A percentile compares a stretch with the other conserved stretches of the same genome.
Evolutionary conservation across 148 eudicot genomes (phyloP).

Genomic region (Oxyria digyna): DNA sequence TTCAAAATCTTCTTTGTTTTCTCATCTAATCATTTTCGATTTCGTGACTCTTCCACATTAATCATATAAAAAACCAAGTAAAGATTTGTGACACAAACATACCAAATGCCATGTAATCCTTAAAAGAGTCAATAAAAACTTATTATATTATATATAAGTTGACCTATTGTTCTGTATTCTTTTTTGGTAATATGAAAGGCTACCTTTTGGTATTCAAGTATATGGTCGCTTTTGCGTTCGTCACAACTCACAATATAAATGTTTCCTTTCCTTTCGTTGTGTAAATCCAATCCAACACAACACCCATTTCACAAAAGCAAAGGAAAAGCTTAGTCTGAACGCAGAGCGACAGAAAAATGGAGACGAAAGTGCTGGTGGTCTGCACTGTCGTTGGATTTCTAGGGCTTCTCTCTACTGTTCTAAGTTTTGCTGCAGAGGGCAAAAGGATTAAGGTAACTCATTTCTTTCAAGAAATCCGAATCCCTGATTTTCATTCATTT

Average conservation of each 20-base stretch:
- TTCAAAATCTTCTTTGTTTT: too few relatives aligned
- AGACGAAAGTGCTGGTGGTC: constrained; percentile 33
- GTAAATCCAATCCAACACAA: not conserved
- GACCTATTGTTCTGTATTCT: not conserved
- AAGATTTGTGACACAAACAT: too few relatives aligned
- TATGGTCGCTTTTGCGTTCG: not conserved
- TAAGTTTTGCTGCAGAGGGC: constrained; percentile 68
- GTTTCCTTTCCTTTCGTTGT: not conserved
- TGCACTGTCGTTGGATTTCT: constrained; percentile 49
- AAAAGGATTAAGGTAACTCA: constrained; percentile 44
- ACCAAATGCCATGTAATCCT: too few relatives aligned
- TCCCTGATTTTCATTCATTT: not conserved
- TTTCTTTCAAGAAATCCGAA: not conserved
- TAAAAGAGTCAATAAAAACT: too few relatives aligned
- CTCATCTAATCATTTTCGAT: too few relatives aligned
- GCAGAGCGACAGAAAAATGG: constrained; percentile 19
- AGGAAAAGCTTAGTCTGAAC: constrained; percentile 4
- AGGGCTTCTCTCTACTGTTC: constrained; percentile 49
- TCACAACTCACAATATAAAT: not conserved
- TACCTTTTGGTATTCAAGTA: not conserved
- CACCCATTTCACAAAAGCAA: not conserved
- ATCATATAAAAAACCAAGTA: too few relatives aligned
- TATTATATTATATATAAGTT: not conserved
- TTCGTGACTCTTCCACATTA: too few relatives aligned
- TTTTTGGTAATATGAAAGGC: not conserved